Conservation (phyloP, 805 yeast genomes). For the Kodamaea nitidulidarum region DNA sequence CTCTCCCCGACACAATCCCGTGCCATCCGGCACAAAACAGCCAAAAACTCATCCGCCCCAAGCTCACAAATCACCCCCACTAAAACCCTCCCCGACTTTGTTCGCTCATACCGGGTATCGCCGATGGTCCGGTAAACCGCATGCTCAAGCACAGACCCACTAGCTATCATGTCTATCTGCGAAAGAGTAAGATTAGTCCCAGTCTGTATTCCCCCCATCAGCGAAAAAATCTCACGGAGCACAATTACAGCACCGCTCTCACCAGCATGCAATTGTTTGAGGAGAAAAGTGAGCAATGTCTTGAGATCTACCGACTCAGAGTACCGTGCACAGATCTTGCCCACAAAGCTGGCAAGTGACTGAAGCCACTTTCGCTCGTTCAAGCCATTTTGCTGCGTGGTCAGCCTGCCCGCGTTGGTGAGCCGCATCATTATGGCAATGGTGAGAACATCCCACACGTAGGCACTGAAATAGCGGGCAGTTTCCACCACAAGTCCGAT, state of each 20-base stretch:
- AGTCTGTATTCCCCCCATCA: slow-evolving; percentile 78
- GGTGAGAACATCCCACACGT: slow-evolving; percentile 83
- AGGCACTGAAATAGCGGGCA: slow-evolving; percentile 66
- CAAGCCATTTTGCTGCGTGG: slow-evolving; percentile 74
- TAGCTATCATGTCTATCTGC: slow-evolving; percentile 63
- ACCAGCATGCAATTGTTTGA: slow-evolving; percentile 59
- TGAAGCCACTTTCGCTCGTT: slow-evolving; percentile 83
- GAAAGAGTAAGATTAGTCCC: slow-evolving; percentile 60
- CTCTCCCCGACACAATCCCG: slow-evolving; percentile 32
- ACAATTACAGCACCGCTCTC: slow-evolving; percentile 61
- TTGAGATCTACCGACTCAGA: slow-evolving; percentile 51
- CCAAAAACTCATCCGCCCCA: slow-evolving; percentile 57
- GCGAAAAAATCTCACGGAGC: slow-evolving; percentile 58
- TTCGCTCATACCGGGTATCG: slow-evolving; percentile 50
- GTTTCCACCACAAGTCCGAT: slow-evolving; percentile 74
- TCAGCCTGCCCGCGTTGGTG: slow-evolving; percentile 57
- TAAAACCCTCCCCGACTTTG: slow-evolving; percentile 47
- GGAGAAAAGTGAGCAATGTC: slow-evolving; percentile 56
- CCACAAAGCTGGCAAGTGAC: slow-evolving; percentile 74
- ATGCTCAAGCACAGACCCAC: slow-evolving; percentile 55
- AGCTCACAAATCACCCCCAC: slow-evolving; percentile 42
- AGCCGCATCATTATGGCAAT: slow-evolving; percentile 68
- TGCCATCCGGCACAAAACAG: slow-evolving; percentile 53
- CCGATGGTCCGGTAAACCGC: slow-evolving; percentile 55
- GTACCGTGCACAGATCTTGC: slow-evolving; percentile 59